Base-by-base conservation (phyloP, 148 eudicot species). In the Nyssa sinensis region DNA sequence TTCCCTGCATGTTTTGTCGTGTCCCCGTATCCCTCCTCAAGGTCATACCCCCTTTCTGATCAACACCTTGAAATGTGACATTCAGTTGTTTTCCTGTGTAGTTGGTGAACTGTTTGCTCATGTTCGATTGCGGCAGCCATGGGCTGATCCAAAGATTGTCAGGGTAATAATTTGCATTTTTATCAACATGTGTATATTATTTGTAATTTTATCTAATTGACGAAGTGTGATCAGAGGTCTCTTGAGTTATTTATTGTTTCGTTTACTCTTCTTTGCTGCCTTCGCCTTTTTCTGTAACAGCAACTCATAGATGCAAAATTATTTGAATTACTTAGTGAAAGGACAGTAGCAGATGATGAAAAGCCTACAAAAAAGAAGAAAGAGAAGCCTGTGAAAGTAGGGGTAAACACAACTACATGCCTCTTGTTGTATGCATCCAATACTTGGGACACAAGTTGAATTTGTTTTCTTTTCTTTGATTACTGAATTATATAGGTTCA, bases 91-190 rank as follows among this genome's bases (percentile, higher is more conserved):
- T 72, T 72, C 57, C 66, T 83, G 71, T 31, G 44, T 78, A 95
- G 97, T 92, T 61, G 97, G 98, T 65, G 94, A 92, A 73, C 82
- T 94, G 53, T 92, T 95, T 83, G 88, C 83, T 81, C 86, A 86
- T 83, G 85, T 95, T 6, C 87, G 98, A 66, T 87, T 89, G 88
- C 86, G 67, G 82, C 97, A 86, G 84, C 97, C 98, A 27, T 95
- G 98, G 98, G 97, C 98, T 4, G 96, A 95, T 85, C 97, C 94
- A 37, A 92, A 95, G 85, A 85, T 89, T 71, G 98, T 92, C 35
- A 92, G 92, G 97, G 98, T 95, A 65, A 30, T 19, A 44, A 57
- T 66, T 32, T 53, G 51, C 25, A 25, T 57, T 55, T 55, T 55
- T n/a, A n/a, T n/a, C n/a, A n/a, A n/a, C n/a, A n/a, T n/a, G n/a